Percentiles rank a stretch among this genome's conserved stretches.
Evolutionary conservation across 108 stramenopile genomes (phyloP).

Genomic region (Nitzschia sp.): DNA sequence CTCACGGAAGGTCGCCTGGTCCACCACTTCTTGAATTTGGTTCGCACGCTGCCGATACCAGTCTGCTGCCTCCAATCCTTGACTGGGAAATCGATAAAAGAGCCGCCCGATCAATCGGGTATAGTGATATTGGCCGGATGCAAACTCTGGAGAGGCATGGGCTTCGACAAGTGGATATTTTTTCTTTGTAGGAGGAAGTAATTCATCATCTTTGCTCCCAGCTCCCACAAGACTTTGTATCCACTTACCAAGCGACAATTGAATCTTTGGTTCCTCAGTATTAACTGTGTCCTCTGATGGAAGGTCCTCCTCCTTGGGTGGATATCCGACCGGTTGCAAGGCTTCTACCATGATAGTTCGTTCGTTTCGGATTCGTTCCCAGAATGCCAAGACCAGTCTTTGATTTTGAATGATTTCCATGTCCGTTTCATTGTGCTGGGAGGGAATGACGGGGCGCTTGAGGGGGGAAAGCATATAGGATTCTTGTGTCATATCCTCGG

Average conservation of each 20-base stretch:
- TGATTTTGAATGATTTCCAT: neutral
- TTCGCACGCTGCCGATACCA: constrained; percentile 20
- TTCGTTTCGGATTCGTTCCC: constrained; percentile 35
- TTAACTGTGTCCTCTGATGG: neutral
- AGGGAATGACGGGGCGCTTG: neutral
- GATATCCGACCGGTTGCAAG: constrained; percentile 1
- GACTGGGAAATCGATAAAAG: constrained; percentile 20
- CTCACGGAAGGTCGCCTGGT: constrained; percentile 6
- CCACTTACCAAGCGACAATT: too few species aligned
- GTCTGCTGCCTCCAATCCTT: neutral
- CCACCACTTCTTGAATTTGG: constrained; percentile 18
- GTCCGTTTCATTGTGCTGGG: neutral
- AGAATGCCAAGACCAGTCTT: constrained; percentile 17
- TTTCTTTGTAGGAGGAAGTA: too few species aligned
- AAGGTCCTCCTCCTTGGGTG: neutral
- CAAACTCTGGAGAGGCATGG: constrained; percentile 19
- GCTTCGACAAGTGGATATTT: constrained; percentile 20
- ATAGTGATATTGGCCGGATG: constrained; percentile 29
- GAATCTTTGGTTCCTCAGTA: too few species aligned
- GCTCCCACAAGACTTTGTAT: too few species aligned
- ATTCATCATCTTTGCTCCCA: too few species aligned
- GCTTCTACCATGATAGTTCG: constrained; percentile 21
- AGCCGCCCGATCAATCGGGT: constrained; percentile 19
- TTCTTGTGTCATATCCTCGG: neutral
- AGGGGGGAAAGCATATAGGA: neutral